phyloP scores from a whole-genome alignment of 2,329 filamentous ascomycete genomes.

The Verticillium longisporum region DNA sequence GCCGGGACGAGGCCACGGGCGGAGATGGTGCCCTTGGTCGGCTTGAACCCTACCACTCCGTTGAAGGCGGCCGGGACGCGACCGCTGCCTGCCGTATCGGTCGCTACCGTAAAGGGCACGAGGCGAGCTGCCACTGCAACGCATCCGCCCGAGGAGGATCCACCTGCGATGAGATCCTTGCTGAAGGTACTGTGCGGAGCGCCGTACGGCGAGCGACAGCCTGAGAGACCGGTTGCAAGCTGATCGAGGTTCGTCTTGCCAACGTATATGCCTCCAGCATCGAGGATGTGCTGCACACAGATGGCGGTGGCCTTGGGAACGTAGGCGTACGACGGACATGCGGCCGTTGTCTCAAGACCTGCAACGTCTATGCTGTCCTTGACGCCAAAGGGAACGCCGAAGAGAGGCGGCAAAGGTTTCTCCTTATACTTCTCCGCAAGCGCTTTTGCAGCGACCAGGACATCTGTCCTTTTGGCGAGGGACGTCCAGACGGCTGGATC shows the following conservation, averaged over 20 bases:
- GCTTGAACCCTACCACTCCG: constrained; percentile 44
- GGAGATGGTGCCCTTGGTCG: constrained; percentile 33
- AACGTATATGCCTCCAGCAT: constrained; percentile 46
- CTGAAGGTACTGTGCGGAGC: constrained; percentile 29
- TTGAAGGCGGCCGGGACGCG: constrained; percentile 48
- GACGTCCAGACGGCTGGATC: constrained; percentile 45
- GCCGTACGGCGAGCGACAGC: constrained; percentile 51
- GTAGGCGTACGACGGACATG: constrained; percentile 41
- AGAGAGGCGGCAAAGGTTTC: constrained; percentile 39
- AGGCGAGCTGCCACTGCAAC: constrained; percentile 46
- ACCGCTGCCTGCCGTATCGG: constrained; percentile 48
- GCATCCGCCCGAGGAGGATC: constrained; percentile 48
- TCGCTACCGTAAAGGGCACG: constrained; percentile 48
- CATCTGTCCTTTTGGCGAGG: constrained; percentile 19
- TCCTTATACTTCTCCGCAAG: constrained; percentile 30
- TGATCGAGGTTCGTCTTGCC: constrained; percentile 57
- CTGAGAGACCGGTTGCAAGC: constrained; percentile 53
- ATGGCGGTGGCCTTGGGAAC: constrained; percentile 36
- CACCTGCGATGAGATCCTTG: constrained; percentile 29
- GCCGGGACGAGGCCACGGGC: constrained; percentile 42
- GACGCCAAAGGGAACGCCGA: constrained; percentile 48
- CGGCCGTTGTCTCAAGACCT: constrained; percentile 42
- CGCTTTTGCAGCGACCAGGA: constrained; percentile 30
- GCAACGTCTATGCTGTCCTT: constrained; percentile 51
- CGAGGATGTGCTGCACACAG: constrained; percentile 38